Evolutionary conservation across 371 early-diverging fungal species (phyloP).

Genomic region (Mycotypha africana): DNA sequence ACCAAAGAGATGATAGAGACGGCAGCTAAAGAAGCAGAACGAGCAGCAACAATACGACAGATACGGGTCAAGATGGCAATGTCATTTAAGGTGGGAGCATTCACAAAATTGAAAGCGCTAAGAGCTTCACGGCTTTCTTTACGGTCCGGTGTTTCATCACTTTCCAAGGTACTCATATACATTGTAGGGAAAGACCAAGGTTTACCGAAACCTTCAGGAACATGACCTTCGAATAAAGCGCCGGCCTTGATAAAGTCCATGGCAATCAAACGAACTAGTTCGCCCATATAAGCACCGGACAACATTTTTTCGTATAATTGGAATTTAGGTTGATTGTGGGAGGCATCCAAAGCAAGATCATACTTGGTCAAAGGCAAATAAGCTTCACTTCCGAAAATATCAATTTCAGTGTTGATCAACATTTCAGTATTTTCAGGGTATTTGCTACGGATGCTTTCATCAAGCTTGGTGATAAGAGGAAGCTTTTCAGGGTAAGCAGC

Average conservation of each 20-base stretch:
- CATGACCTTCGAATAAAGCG: slow-evolving; percentile 58
- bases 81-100: slow-evolving; percentile 31
- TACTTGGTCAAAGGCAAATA: slow-evolving; percentile 76
- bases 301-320: slow-evolving; percentile 94
- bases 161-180: slow-evolving; percentile 57
- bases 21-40: slow-evolving; percentile 34
- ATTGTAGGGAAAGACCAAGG: slow-evolving; percentile 73
- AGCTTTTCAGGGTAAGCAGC: slow-evolving; percentile 51
- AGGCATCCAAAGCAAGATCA: slow-evolving; percentile 73
- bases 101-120: slow-evolving; percentile 13
- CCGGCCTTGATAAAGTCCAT: slow-evolving; percentile 68
- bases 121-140: slow-evolving; percentile 16
- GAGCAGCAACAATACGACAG: slow-evolving; percentile 32
- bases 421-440: slow-evolving; percentile 55
- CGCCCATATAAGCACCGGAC: slow-evolving; percentile 90
- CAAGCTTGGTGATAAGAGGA: slow-evolving; percentile 19
- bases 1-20: slow-evolving; percentile 35
- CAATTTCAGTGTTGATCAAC: slow-evolving; percentile 88
- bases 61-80: slow-evolving; percentile 27
- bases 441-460: slow-evolving; percentile 3
- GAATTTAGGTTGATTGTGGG: slow-evolving; percentile 65
- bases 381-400: slow-evolving; percentile 63
- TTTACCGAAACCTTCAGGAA: slow-evolving; percentile 51
- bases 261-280: slow-evolving; percentile 70
- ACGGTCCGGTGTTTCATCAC: slow-evolving; percentile 13